phyloP scores from a whole-genome alignment of 257 asterid species.

The Solanum pennellii region DNA sequence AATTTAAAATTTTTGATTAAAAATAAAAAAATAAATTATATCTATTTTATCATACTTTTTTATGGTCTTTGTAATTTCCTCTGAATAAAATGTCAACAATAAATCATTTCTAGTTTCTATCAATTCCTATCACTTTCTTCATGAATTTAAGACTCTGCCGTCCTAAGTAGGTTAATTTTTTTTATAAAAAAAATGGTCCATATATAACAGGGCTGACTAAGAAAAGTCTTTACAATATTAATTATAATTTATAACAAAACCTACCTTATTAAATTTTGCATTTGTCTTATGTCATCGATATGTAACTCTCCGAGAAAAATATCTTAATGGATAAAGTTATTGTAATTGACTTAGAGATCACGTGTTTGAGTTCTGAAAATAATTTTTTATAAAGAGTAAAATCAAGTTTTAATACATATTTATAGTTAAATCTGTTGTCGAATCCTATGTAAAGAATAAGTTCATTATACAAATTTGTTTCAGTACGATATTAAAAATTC shows the following conservation, averaged over 20 bases:
- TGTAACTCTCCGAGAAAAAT: neutral
- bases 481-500: neutral
- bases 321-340: neutral
- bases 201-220: neutral
- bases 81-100: neutral
- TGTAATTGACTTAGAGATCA: neutral
- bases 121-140: neutral
- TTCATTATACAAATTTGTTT: no score
- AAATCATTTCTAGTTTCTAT: neutral
- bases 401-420: no score
- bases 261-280: neutral
- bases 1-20: neutral
- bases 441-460: no score
- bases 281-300: neutral
- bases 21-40: neutral
- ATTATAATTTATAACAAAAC: neutral
- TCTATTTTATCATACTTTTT: neutral
- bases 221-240: neutral
- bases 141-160: neutral
- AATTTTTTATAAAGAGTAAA: neutral
- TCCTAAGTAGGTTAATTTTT: neutral
- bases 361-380: accelerated
- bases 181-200: neutral
- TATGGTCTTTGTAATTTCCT: neutral
- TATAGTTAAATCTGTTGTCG: no score